Base-by-base conservation (phyloP, 768 basidiomycete species). In the Mycena rosella region DNA sequence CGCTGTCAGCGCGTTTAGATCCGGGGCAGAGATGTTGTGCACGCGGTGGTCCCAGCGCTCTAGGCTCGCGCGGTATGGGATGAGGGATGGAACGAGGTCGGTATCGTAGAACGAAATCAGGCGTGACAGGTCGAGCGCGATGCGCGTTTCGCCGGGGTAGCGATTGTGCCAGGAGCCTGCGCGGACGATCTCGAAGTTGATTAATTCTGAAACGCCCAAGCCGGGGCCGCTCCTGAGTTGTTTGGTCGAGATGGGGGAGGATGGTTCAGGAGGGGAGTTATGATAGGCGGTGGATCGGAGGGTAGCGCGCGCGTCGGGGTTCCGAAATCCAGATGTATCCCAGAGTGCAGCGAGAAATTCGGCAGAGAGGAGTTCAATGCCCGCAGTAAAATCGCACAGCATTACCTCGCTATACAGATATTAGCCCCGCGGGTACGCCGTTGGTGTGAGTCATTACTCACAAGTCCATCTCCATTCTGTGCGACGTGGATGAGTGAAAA, bases 41-140 rank as follows among this genome's bases (percentile, higher is more conserved):
- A 73, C 55, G 3, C 81, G 80, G 60, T 82, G 42, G 42, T 20
- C n/a, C 20, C 42, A n/a, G 8, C 42, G 42, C 42, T 20, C 20
- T 6, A 22, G 20, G 5, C 42, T 20, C 20, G 42, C 42, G 42
- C 42, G 42, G 42, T n/a, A 11, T 20, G 42, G 20, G 42, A 20
- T 11, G 42, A 44, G 42, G 20, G 42, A 44, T 3, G 42, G 42
- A 18, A 20, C 42, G 42, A 44, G 42, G 38, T 69, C 34, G 6
- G 74, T 73, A 56, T 83, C 79, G 29, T 83, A 82, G 70, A 83
- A 78, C 5, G 82, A 81, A 13, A 81, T 65, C 20, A 83, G 47
- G 17, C 76, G 69, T 9, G 79, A 38, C 15, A 79, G 73, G 52
- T 83, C 79, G 27, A 83, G 57, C 22, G 72, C 66, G 29, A 83